Evolutionary conservation across 768 basidiomycete genomes (phyloP), one percentile per base, ranked within the genome.

Genomic region (Termitomyces sp.): DNA sequence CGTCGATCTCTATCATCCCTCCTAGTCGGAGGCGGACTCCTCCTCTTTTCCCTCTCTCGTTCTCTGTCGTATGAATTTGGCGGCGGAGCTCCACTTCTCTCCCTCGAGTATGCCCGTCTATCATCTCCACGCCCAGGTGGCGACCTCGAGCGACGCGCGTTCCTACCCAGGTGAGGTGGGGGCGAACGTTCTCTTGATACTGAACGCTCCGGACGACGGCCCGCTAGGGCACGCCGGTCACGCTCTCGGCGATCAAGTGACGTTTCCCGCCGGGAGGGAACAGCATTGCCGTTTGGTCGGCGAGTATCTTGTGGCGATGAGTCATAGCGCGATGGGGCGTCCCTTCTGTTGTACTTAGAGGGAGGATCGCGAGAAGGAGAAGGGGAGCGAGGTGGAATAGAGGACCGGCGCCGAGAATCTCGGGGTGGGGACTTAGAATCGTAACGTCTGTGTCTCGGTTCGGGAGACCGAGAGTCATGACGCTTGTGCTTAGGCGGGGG

Each of bases 341-440:
- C 57, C 37, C 54, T 58, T 25, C 54, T 46, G 21, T 53, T 54
- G 10, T 41, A 46, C 28, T 54, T 54, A 4, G 51, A 48, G 16
- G 45, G 28, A 25, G 55, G 58, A 23, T 41, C 46, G 28, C 45
- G 59, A n/a, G 56, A 55, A 23, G 58, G 57, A 27, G 56, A 59
- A 42, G 48, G 58, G 21, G 56, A 55, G 37, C 56, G 56, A 41
- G 53, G 56, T 28, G 59, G 64, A 23, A 58, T 56, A 10, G 64
- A 54, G 2, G 54, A 47, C 19, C 47, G 57, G 12, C 52, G 58
- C 37, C 55, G 46, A 16, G 55, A 46, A 54, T 59, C 67, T 16
- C 56, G 50, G 45, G 70, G 65, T n/a, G 67, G 55, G 10, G 68
- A 61, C 51, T 59, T 63, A 14, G 69, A 64, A 48, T 61, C 58